Base-by-base conservation (phyloP, 768 basidiomycete genomes). In the Suillus variegatus region DNA sequence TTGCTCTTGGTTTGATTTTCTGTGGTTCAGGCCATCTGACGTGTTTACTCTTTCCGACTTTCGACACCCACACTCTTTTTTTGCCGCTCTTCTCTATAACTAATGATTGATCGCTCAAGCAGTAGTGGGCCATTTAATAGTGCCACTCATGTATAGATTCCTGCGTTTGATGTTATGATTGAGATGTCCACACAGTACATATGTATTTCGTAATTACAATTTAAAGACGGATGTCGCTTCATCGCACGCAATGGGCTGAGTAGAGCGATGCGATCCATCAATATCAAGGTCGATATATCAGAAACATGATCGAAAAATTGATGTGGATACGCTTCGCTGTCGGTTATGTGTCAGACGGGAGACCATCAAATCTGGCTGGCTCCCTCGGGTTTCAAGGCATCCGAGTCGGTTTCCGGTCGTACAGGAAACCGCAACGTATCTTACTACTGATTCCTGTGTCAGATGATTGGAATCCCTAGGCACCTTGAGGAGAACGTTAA, bases 61-160 rank as follows among this genome's bases (percentile, higher is more conserved):
- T 63, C 43, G 62, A 16, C 43, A 43, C 46, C 46, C 61, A 64
- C 65, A 25, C 43, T 66, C 63, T 56, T 66, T 66, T 44, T 66
- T 65, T 28, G 22, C 22, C 25, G 16, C 9, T 55, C 18, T 66
- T 65, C 28, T 62, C 18, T 22, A 64, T 57, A 60, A 18, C 18
- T 60, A 43, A 60, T 60, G 58, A 60, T 60, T 44, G 58, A 60
- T 60, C 18, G 25, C 25, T 43, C 40, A 28, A 43, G 58, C 28
- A 43, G 25, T 60, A 43, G 40, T 60, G 56, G 25, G 18, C 28
- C 41, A 32, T 12, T 12, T 38, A 38, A 38, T 60, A 43, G 25
- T 25, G 12, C 54, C 38, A 20, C 18, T 43, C 57, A 13, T 56
- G 40, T 22, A 43, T 28, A 43, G 25, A 60, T 43, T 25, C 2